A percentile compares a stretch with the other conserved stretches of the same genome.
Evolutionary conservation across 2,329 filamentous ascomycete genomes (phyloP).

Genomic region (Trichoderma sp.): DNA sequence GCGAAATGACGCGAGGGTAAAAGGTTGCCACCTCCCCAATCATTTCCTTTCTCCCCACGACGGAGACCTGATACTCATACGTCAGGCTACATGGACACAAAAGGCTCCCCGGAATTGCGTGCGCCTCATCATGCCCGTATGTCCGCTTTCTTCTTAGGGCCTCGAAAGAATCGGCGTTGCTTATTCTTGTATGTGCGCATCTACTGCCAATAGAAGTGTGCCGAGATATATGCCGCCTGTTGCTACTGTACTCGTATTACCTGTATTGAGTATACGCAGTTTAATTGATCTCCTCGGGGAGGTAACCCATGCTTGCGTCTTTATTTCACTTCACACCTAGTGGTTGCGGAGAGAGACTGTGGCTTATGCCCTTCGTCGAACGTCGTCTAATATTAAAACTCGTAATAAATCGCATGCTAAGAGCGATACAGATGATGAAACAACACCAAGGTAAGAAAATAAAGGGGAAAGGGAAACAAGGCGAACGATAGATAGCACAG

Average conservation of each 20-base stretch:
- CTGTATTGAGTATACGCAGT: background rate
- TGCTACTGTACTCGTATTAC: background rate
- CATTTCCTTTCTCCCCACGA: background rate
- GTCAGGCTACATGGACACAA: background rate
- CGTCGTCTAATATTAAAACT: background rate
- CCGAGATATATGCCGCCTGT: background rate
- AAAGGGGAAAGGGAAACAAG: background rate
- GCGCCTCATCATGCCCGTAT: background rate
- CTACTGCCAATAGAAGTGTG: background rate
- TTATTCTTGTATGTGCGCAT: background rate
- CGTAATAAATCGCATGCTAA: slow-evolving; percentile 12
- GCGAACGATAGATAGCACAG: background rate
- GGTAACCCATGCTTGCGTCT: background rate
- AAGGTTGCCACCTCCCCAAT: background rate
- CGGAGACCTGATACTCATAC: background rate
- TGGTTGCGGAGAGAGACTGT: background rate
- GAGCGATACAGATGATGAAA: background rate
- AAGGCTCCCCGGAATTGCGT: background rate
- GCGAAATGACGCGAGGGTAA: background rate
- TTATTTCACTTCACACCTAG: background rate
- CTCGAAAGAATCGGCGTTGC: background rate
- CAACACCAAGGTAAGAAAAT: background rate
- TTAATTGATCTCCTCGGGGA: background rate
- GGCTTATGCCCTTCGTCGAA: background rate
- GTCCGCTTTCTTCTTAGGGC: background rate